These are phyloP conservation scores for Ogataea henricii DNA, from an alignment of 805 yeast species.

Conservation along the genomic window DNA sequence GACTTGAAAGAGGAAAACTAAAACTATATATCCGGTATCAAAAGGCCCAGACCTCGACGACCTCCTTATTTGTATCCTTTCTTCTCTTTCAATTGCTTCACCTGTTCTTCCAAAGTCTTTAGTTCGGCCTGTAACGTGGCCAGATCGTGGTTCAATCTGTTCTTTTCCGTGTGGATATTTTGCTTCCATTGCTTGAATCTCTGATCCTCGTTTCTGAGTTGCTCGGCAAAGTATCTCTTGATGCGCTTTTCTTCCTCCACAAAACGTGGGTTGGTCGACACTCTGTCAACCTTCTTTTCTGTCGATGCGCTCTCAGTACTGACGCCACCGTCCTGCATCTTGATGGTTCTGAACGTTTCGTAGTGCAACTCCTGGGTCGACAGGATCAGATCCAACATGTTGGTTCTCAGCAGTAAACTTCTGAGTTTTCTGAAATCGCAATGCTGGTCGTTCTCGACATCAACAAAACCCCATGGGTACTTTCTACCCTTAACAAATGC, in stretches of 20 bases:
- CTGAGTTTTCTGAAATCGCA: slow-evolving; percentile 85
- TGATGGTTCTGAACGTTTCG: slow-evolving; percentile 73
- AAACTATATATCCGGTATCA: not conserved
- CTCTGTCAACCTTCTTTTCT: slow-evolving; percentile 40
- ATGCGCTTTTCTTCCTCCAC: slow-evolving; percentile 94
- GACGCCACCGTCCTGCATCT: slow-evolving; percentile 49
- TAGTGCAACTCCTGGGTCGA: slow-evolving; percentile 82
- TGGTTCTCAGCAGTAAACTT: slow-evolving; percentile 74
- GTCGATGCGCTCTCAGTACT: slow-evolving; percentile 20
- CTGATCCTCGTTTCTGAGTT: slow-evolving; percentile 94
- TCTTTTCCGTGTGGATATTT: slow-evolving; percentile 92
- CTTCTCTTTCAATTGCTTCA: slow-evolving; percentile 59
- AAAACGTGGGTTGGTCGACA: slow-evolving; percentile 78
- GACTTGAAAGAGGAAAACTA: too few relatives aligned
- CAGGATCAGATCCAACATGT: slow-evolving; percentile 77
- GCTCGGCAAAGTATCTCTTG: slow-evolving; percentile 94
- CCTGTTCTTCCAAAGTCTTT: slow-evolving; percentile 74
- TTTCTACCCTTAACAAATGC: slow-evolving; percentile 72
- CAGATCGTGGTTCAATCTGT: slow-evolving; percentile 88
- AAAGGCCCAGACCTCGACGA: not conserved
- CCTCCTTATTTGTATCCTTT: slow-evolving; percentile 44
- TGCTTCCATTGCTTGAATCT: slow-evolving; percentile 99
- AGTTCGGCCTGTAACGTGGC: slow-evolving; percentile 83
- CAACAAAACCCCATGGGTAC: slow-evolving; percentile 90
- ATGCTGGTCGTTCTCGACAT: slow-evolving; percentile 82